Evolutionary conservation across 2,329 filamentous ascomycete species (phyloP), one percentile per base, ranked within the genome.

Genomic region (Sporothrix pseudoabietina): DNA sequence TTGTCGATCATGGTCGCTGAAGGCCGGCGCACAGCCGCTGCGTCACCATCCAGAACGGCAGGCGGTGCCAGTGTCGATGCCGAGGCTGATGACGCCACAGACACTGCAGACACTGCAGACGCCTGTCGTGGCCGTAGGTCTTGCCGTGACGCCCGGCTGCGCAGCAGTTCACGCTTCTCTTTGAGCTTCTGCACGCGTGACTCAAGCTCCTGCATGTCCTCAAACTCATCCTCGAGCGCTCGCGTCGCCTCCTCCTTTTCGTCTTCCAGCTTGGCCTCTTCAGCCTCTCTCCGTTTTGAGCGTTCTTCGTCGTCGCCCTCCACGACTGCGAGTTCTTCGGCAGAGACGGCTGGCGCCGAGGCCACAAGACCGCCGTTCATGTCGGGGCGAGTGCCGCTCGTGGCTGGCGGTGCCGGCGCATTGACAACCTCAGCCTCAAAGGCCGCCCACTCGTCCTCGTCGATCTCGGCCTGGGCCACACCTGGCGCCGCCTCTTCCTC

Each of bases 401-500:
- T 12, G 16, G 9, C 78, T 78, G 39, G 80, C 77, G 32, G 83
- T 79, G 41, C 82, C 22, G 79, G 79, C 8, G 89, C 91, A 72
- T 97, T 90, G 71, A 81, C 75, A 4, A 82, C 77, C 12, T 97
- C 93, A 2, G 92, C 92, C 80, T 97, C 91, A 79, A 97, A 97
- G 9, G 93, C 92, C 1, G 92, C 91, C 92, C 92, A 96, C 81
- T 96, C 92, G 71, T 91, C 89, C 78, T 97, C 93, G 79, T 94
- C 89, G 9, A 93, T 76, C 22, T 32, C 69, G 65, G 69, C 22
- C 57, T 77, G 19, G 4, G 63, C 68, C 30, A 63, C 54, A 52
- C 70, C 65, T 35, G 77, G 47, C 8, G 44, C 65, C 9, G 65
- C 44, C 47, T 69, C 30, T 22, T 68, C 66, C 16, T 52, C 66